phyloP scores from a whole-genome alignment of 768 basidiomycete species.

The Lentinula edodes region DNA sequence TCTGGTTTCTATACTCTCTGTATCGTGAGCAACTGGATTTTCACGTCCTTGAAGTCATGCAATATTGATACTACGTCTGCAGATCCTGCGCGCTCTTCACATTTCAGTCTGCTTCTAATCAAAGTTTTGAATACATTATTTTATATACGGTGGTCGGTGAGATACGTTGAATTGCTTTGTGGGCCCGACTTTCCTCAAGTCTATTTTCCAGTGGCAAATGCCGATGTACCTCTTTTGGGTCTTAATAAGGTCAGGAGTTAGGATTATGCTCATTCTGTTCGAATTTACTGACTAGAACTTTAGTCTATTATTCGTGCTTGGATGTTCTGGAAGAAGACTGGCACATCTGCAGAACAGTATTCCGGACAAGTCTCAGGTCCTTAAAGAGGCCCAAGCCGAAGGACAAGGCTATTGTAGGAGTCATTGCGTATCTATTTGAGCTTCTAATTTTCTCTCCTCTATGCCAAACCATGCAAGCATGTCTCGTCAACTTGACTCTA shows the following conservation, averaged over 20 bases:
- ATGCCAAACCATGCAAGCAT: too few relatives aligned
- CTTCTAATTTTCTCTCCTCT: too few relatives aligned
- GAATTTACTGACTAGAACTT: neutral
- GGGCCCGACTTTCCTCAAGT: neutral
- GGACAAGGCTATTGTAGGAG: too few relatives aligned
- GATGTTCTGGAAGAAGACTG: conserved; percentile 1
- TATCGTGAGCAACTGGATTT: neutral
- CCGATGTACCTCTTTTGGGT: neutral
- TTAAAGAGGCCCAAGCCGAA: too few relatives aligned
- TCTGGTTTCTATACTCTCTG: neutral
- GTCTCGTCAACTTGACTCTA: too few relatives aligned
- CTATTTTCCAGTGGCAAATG: neutral
- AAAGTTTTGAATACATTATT: neutral
- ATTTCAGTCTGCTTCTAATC: neutral
- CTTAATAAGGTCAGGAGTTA: neutral
- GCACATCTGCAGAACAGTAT: too few relatives aligned
- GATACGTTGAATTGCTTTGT: neutral
- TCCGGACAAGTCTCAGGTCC: too few relatives aligned
- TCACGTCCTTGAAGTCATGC: neutral
- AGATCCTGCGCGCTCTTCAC: neutral
- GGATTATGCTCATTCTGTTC: neutral
- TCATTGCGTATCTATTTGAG: too few relatives aligned
- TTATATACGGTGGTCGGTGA: neutral
- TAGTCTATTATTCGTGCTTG: neutral
- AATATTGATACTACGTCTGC: neutral